Conservation (phyloP, 2,329 filamentous ascomycete species). For the Elsinoe necatrix region DNA sequence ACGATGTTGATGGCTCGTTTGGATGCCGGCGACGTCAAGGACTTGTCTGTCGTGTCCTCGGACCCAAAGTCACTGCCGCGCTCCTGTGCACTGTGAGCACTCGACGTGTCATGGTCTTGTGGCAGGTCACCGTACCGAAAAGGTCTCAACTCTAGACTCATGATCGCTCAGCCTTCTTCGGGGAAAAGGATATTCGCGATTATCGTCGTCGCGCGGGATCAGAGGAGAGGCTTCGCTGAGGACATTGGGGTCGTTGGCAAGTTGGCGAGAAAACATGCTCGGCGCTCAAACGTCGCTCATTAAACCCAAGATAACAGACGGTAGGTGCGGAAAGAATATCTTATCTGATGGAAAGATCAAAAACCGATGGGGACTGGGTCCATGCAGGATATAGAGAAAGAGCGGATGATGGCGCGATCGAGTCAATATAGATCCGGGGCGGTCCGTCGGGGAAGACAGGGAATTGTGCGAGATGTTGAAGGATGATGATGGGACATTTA, state of each 20-base stretch:
- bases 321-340: background rate
- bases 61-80: constrained; percentile 5
- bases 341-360: constrained; percentile 11
- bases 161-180: background rate
- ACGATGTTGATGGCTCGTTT: constrained; percentile 7
- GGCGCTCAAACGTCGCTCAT: constrained; percentile 1
- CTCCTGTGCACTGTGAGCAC: constrained; percentile 11
- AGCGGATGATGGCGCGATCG: constrained; percentile 4
- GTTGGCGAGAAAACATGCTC: constrained; percentile 14
- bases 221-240: constrained; percentile 11
- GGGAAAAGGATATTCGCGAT: constrained; percentile 7
- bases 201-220: constrained; percentile 4
- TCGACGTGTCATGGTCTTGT: constrained; percentile 11
- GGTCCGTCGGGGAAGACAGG: constrained; percentile 4
- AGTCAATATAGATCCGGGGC: background rate
- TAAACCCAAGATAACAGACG: background rate
- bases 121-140: constrained; percentile 13
- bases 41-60: background rate
- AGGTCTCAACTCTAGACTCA: constrained; percentile 13
- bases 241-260: background rate
- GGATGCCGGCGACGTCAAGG: background rate
- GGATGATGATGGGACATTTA: background rate
- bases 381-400: background rate
- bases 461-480: background rate
- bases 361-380: background rate